Base-by-base conservation (phyloP, 2,329 filamentous ascomycete genomes). In the Pseudogymnoascus destructans region DNA sequence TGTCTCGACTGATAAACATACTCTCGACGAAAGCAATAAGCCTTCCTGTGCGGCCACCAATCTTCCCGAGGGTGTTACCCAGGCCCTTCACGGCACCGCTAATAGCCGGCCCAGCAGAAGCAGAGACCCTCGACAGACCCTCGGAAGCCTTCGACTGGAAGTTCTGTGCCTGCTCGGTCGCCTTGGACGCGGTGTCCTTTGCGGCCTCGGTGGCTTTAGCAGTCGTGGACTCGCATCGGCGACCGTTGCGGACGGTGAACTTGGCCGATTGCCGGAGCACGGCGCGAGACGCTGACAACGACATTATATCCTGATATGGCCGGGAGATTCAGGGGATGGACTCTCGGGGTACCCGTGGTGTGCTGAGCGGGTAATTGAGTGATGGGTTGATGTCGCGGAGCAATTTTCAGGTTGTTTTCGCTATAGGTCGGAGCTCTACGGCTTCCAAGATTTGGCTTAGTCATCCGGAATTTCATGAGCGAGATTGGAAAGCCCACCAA, bases 11-110 rank as follows among this genome's bases (percentile, higher is more conserved):
- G 42, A 61, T 58, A 33, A 55, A 75, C 90, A 76, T 81, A 97
- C 93, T 86, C 80, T 96, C 88, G 69, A 93, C 78, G 69, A 91
- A 87, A 66, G 77, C 78, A 72, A 95, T 80, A 65, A 91, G 70
- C 73, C 80, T 82, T 68, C 89, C 90, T 62, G 89, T 91, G 67
- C 87, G 82, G 68, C 92, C 92, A 69, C 90, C 91, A 70, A 91
- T 79, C 74, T 83, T 86, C 71, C 82, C 78, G 66, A 95, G 74
- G 59, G 86, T 82, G 69, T 75, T 80, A 65, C 78, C 75, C 64
- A 85, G 74, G 59, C 82, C 80, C 70, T 82, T 81, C 59, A 86
- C 87, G 66, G 86, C 88, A 70, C 81, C 84, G 66, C 80, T 79
- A 67, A 95, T 77, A 61, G 84, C 87, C 61, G 87, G 85, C 59